These are phyloP conservation scores for Ceratobasidium sp. DNA, from an alignment of 1,284 basidiomycete species.

Conservation along the genomic window DNA sequence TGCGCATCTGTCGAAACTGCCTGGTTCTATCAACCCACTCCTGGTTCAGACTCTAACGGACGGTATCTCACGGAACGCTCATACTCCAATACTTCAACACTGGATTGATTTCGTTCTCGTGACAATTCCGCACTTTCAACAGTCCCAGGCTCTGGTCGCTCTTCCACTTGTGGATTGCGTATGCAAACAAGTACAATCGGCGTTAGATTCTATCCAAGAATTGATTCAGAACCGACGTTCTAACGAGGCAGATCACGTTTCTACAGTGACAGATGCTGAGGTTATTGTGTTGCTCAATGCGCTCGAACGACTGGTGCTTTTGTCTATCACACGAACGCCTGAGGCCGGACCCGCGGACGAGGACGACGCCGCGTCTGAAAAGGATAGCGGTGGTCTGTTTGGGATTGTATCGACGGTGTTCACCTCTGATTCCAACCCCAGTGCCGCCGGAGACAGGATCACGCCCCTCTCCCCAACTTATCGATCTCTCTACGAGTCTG, in stretches of 20 bases:
- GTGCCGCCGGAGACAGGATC: slow-evolving; percentile 7
- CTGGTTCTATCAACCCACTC: slow-evolving; percentile 60
- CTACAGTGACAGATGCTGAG: slow-evolving; percentile 79
- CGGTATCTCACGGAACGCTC: slow-evolving; percentile 75
- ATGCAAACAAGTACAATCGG: slow-evolving; percentile 74
- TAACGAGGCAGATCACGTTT: slow-evolving; percentile 56
- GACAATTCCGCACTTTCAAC: slow-evolving; percentile 86
- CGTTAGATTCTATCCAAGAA: slow-evolving; percentile 67
- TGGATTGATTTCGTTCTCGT: slow-evolving; percentile 97
- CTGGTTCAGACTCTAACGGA: slow-evolving; percentile 83
- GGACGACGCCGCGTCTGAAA: slow-evolving; percentile 65
- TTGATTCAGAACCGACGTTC: slow-evolving; percentile 57
- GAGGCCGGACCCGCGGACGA: slow-evolving; percentile 61
- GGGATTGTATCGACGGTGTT: slow-evolving; percentile 86
- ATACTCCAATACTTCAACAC: slow-evolving; percentile 86
- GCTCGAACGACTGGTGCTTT: slow-evolving; percentile 79
- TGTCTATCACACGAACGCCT: slow-evolving; percentile 62
- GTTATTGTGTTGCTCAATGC: slow-evolving; percentile 85
- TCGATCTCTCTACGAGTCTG: slow-evolving; percentile 74
- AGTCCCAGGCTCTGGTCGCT: slow-evolving; percentile 72
- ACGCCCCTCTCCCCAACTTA: slow-evolving; percentile 74
- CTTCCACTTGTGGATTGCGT: slow-evolving; percentile 84
- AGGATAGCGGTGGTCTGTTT: slow-evolving; percentile 76
- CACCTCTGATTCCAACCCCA: slow-evolving; percentile 64
- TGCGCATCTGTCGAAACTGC: slow-evolving; percentile 45